Evolutionary conservation across 176 grass and related monocot genomes (phyloP), one percentile per base, ranked within the genome.

Genomic region (Paspalum vaginatum): DNA sequence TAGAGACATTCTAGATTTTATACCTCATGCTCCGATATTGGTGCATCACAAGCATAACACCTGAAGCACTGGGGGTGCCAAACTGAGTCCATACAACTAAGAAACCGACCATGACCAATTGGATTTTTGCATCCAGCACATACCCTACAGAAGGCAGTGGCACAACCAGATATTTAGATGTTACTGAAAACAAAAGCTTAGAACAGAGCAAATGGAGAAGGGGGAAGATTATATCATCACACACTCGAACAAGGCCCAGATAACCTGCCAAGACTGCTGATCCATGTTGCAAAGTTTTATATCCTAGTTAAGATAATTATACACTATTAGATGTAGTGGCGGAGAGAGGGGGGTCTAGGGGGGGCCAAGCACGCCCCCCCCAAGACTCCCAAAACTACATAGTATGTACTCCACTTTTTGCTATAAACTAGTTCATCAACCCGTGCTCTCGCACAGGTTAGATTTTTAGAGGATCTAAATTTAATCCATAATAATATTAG

Each of bases 1-100:
- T 32, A 54, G 75, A 61, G 39, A 62, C 11, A 12, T 51, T 72
- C 25, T 75, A 72, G 53, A 77, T 74, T 81, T 18, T 88, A 67
- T 90, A 98, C 95, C 92, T 94, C 95, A 27, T 70, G 79, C 44
- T 98, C 95, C 70, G 89, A 89, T 90, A 98, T 98, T 82, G 87
- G 87, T 84, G 14, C 72, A 73, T 92, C 57, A 26, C 95, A 98
- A 39, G 83, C 74, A 62, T 72, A 77, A 74, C 95, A 98, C 41
- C 80, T 67, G 42, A 98, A 94, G 73, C 95, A 98, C 65, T 89
- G 85, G 26, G 89, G 89, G 52, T 98, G 95, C 95, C 95, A 94
- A 87, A 88, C 72, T 82, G 85, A 82, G 85, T 88, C 89, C 85
- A 87, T 88, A 79, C 83, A 91, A 81, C 80, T 98, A 41, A 92